Percentiles rank a stretch among this genome's conserved stretches.
These are phyloP conservation scores for Grosmannia serpens DNA, from an alignment of 2,329 filamentous ascomycete genomes.

Conservation along the genomic window DNA sequence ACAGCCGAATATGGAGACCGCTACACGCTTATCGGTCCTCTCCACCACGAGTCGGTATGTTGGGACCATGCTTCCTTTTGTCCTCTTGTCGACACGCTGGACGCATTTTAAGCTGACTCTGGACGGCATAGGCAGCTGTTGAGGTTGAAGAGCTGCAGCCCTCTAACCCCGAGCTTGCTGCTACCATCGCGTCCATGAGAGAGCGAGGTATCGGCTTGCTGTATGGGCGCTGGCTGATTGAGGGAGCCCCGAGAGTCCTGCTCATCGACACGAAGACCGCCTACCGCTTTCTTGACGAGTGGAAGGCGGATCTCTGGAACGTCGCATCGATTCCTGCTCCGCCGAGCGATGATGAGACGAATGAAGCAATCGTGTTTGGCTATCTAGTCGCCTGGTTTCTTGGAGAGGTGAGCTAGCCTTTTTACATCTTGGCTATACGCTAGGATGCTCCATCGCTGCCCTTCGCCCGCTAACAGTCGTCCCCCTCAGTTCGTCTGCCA, in stretches of 20 bases:
- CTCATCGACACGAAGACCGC: slow-evolving; percentile 92
- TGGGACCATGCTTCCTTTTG: neutral
- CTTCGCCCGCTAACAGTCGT: neutral
- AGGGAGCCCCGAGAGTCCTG: slow-evolving; percentile 85
- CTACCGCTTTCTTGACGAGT: slow-evolving; percentile 85
- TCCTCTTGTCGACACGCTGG: neutral
- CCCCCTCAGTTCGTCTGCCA: slow-evolving; percentile 76
- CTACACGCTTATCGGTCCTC: slow-evolving; percentile 88
- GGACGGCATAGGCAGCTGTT: slow-evolving; percentile 61
- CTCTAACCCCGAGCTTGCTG: slow-evolving; percentile 63
- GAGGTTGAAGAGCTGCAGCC: slow-evolving; percentile 92
- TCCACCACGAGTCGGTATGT: slow-evolving; percentile 75
- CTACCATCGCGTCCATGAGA: slow-evolving; percentile 85
- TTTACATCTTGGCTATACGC: too few species aligned
- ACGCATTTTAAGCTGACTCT: neutral
- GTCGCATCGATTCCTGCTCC: slow-evolving; percentile 88
- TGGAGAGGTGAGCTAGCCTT: slow-evolving; percentile 60
- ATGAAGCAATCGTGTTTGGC: slow-evolving; percentile 94
- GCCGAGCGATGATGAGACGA: slow-evolving; percentile 84
- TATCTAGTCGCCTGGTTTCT: slow-evolving; percentile 97
- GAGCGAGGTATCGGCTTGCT: slow-evolving; percentile 81
- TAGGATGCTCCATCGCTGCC: neutral
- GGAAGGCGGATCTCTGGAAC: slow-evolving; percentile 95
- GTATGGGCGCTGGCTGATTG: slow-evolving; percentile 95
- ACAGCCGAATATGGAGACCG: slow-evolving; percentile 97